phyloP scores from a whole-genome alignment of 1,284 basidiomycete species.

The Trametes sp. region DNA sequence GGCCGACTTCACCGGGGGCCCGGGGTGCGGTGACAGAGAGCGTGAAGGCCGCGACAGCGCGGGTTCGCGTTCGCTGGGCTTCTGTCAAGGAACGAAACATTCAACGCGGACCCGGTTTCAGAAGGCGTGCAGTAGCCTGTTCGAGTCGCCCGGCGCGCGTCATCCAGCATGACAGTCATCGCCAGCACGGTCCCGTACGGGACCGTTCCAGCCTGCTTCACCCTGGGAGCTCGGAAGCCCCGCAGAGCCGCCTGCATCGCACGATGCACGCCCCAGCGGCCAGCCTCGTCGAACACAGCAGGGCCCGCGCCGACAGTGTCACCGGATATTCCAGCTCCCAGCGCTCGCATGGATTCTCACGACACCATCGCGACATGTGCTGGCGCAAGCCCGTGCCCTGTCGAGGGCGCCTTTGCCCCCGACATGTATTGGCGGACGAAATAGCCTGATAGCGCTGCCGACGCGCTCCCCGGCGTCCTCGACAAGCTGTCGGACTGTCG shows the following conservation, averaged over 20 bases:
- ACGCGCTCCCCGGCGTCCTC: not conserved
- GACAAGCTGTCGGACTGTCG: not conserved
- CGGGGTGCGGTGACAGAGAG: not conserved
- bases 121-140: not conserved
- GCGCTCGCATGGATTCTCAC: not conserved
- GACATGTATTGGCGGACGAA: not conserved
- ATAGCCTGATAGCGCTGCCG: not conserved
- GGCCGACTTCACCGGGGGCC: not conserved
- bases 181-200: constrained; percentile 1
- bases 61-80: not conserved
- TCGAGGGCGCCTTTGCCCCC: not conserved
- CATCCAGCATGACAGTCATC: not conserved
- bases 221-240: not conserved
- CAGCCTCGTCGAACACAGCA: constrained; percentile 1
- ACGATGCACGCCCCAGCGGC: not conserved
- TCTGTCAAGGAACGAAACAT: constrained; percentile 3
- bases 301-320: not conserved
- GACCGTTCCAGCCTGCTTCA: not conserved
- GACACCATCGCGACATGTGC: not conserved
- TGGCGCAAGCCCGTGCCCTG: not conserved
- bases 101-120: not conserved
- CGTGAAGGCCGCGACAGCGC: not conserved
- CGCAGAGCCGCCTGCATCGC: not conserved
- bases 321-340: not conserved
- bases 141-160: not conserved